Evolutionary conservation across 2,329 filamentous ascomycete species (phyloP), one percentile per base, ranked within the genome.

Genomic region (Arthrinium phaeospermum): DNA sequence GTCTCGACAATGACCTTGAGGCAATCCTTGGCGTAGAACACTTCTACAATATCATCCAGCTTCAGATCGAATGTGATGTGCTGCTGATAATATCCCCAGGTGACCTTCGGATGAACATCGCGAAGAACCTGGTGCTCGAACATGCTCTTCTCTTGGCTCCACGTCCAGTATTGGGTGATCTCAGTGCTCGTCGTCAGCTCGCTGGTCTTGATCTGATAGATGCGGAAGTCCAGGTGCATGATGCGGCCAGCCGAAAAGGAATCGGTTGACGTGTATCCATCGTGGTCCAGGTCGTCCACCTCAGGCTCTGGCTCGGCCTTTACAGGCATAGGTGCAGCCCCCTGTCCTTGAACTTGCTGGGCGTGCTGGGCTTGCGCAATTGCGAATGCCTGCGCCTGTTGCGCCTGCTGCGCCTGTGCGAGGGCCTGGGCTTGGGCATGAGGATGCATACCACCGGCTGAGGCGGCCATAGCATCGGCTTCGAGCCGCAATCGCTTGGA

Each of bases 91-190:
- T 85, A 80, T 7, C 83, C 86, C 88, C 88, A 90, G 0, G 78
- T 78, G 2, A 83, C 81, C 19, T 77, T 77, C 4, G 85, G 84
- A 24, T 81, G 71, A 4, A 83, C 81, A 22, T 86, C 83, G 64
- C 83, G 84, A 5, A 90, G 82, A 1, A 89, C 85, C 75, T 89
- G 88, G 74, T 90, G 88, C 80, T 89, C 86, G 70, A 90, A 87
- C 68, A 81, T 75, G 30, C 78, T 75, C 70, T 81, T 81, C 19
- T 82, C 81, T 8, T 77, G 76, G 44, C 82, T 79, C 85, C 85
- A 90, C 69, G 87, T 86, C 87, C 87, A 88, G 79, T 89, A 90
- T 76, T 90, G 88, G 16, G 86, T 89, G 6, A 87, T 85, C 16
- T 81, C 76, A 2, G 81, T 79, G 70, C 85, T 86, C 30, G 85